A percentile compares a stretch with the other conserved stretches of the same genome.
Evolutionary conservation across 2,329 filamentous ascomycete species (phyloP).

Genomic region (Colletotrichum sp.): DNA sequence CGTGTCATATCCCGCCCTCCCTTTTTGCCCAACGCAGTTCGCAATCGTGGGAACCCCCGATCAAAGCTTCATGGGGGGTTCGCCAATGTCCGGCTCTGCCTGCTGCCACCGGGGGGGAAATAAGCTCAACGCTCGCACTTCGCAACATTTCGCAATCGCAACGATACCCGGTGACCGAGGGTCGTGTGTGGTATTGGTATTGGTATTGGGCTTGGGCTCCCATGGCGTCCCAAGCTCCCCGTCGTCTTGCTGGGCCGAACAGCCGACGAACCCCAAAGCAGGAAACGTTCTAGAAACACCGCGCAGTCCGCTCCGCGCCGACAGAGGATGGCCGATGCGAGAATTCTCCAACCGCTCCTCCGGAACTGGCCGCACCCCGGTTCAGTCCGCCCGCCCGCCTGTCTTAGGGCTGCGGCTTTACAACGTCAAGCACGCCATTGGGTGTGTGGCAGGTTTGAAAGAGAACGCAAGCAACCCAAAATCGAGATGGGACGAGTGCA

Average conservation of each 20-base stretch:
- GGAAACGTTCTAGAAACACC: constrained; percentile 8
- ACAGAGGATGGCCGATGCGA: constrained; percentile 10
- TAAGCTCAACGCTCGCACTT: background rate
- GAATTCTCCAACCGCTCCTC: constrained; percentile 8
- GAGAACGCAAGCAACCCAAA: background rate
- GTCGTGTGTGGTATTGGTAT: background rate
- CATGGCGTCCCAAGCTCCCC: background rate
- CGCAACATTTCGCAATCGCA: background rate
- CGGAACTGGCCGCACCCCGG: background rate
- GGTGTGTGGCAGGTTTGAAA: constrained; percentile 6
- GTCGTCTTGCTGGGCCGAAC: background rate
- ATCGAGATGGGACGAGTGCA: background rate
- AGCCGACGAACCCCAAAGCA: background rate
- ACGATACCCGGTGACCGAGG: background rate
- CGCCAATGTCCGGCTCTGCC: background rate
- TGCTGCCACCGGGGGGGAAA: background rate
- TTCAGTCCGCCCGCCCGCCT: background rate
- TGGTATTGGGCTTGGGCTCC: background rate
- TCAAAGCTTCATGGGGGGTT: background rate
- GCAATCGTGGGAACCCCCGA: background rate
- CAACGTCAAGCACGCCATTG: background rate
- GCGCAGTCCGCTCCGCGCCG: background rate
- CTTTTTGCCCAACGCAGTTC: background rate
- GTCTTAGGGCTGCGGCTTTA: background rate
- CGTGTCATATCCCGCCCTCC: background rate